Conservation (phyloP, 2,329 filamentous ascomycete species). For the Aspergillus latus region DNA sequence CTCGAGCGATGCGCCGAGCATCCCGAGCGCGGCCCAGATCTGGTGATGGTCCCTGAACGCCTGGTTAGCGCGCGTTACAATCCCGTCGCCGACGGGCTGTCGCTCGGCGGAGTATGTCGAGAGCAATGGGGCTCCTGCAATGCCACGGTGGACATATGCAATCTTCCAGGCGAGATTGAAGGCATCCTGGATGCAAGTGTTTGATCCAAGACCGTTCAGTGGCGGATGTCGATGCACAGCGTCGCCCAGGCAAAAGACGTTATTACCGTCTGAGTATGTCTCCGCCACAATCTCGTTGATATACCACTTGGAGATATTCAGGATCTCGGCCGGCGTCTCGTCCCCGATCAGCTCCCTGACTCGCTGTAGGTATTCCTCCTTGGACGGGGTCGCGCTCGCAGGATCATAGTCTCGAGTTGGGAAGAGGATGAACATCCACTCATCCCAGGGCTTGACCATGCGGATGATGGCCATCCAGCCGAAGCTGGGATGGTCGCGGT, state of each 20-base stretch:
- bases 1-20: not conserved
- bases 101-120: conserved; percentile 45
- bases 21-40: not conserved
- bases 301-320: conserved; percentile 58
- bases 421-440: conserved; percentile 62
- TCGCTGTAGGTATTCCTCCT: conserved; percentile 32
- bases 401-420: conserved; percentile 33
- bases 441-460: conserved; percentile 64
- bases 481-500: conserved; percentile 53
- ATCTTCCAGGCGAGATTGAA: conserved; percentile 49
- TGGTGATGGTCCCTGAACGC: not conserved
- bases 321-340: conserved; percentile 51
- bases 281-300: conserved; percentile 64
- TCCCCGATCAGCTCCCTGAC: conserved; percentile 57
- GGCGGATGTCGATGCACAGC: conserved; percentile 34
- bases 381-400: conserved; percentile 30
- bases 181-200: conserved; percentile 41
- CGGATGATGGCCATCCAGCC: conserved; percentile 53
- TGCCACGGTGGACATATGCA: conserved; percentile 31
- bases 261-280: conserved; percentile 53
- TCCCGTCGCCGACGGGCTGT: conserved; percentile 32
- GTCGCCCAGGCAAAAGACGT: conserved; percentile 22
- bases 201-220: conserved; percentile 33
- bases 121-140: conserved; percentile 22
- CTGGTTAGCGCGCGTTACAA: conserved; percentile 30